phyloP scores from a whole-genome alignment of 768 basidiomycete species.

The Rhizopogon vulgaris region DNA sequence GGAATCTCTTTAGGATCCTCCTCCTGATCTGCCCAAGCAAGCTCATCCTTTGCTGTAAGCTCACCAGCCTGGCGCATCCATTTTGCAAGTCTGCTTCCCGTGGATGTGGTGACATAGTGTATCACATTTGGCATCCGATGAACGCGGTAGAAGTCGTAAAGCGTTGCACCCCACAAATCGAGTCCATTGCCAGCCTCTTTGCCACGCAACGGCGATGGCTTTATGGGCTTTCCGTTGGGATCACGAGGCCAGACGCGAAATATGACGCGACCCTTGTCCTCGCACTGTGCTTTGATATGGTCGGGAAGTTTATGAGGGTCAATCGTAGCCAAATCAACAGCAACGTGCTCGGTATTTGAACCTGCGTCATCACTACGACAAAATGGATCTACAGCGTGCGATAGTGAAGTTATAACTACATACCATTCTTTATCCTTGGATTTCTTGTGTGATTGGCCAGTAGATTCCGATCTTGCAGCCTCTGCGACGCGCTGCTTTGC shows the following conservation, averaged over 20 bases:
- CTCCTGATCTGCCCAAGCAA: conserved; percentile 18
- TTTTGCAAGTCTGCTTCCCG: conserved; percentile 15
- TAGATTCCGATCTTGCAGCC: neutral
- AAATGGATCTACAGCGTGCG: neutral
- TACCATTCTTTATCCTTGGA: conserved; percentile 1
- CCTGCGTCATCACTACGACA: neutral
- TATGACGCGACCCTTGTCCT: conserved; percentile 6
- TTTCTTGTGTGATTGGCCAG: neutral
- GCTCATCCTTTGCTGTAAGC: conserved; percentile 3
- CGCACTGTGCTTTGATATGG: neutral
- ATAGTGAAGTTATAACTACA: neutral
- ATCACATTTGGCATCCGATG: neutral
- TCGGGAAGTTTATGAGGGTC: conserved; percentile 4
- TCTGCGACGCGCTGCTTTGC: conserved; percentile 9
- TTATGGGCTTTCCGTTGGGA: conserved; percentile 7
- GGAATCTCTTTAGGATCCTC: conserved; percentile 12
- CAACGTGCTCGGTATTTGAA: neutral
- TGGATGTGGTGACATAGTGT: neutral
- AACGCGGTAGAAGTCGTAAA: conserved; percentile 19
- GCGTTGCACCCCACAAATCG: conserved; percentile 18
- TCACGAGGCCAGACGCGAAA: conserved; percentile 21
- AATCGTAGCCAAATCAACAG: neutral
- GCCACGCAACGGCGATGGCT: neutral
- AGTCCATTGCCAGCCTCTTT: conserved; percentile 13
- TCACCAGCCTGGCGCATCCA: conserved; percentile 12